Evolutionary conservation across 305 asterid species (phyloP), one percentile per base, ranked within the genome.

Genomic region (Striga hermonthica): DNA sequence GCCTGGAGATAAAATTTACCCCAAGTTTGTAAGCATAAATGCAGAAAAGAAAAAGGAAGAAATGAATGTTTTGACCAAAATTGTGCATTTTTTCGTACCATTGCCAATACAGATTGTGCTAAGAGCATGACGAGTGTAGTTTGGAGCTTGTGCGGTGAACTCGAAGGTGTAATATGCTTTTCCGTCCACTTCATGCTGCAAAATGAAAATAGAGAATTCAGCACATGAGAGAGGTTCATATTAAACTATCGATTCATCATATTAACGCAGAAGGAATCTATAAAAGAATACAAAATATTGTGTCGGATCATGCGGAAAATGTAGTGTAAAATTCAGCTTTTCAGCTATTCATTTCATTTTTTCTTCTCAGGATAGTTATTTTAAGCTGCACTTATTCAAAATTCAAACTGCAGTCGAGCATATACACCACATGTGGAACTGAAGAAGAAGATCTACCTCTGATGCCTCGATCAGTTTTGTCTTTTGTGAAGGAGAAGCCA

Each of bases 121-220:
- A 60, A 91, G 88, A 71, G 98, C 96, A 85, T 89, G 96, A 12
- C 97, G 91, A 57, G 91, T 84, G 64, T 83, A 89, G 75, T 85
- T 89, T 45, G 89, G 95, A 70, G 95, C 95, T 80, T 86, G 75
- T 15, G 95, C 95, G 13, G 80, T 43, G 76, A 82, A 91, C 75
- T 91, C 95, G 5, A 91, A 76, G 0, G 85, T 80, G 84, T 84
- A 91, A 74, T 87, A 91, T 4, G 86, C 74, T 81, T 76, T 87
- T 31, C 95, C 98, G 35, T 87, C 95, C 22, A 75, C 81, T n/a
- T 81, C 86, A 15, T 81, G 90, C 97, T 91, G 83, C 68, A 62
- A 70, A 62, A 66, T 62, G 34, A 64, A 16, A 74, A 66, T 11
- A 22, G n/a, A 67, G 67, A 39, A 22, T 22, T 22, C 31, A 22